Evolutionary conservation across 1,139 yeast genomes (phyloP).

Genomic region (Citeromyces hawaiiensis): DNA sequence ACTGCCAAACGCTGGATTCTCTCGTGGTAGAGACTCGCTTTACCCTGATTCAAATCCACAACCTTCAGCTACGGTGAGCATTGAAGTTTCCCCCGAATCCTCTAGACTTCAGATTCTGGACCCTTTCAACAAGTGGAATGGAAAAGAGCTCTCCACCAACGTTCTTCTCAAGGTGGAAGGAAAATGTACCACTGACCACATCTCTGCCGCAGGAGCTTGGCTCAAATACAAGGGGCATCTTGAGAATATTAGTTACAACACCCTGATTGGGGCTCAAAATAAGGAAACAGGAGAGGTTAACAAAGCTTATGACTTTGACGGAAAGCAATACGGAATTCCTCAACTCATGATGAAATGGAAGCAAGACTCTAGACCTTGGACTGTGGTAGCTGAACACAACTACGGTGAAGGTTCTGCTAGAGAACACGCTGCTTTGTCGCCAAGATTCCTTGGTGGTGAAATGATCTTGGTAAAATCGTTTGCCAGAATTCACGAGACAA

Average conservation of each 20-base stretch:
- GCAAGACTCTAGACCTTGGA: conserved; percentile 74
- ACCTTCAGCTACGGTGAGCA: conserved; percentile 55
- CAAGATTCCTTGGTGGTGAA: conserved; percentile 85
- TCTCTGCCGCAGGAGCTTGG: conserved; percentile 99
- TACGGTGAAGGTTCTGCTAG: conserved; percentile 99
- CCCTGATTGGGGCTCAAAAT: conserved; percentile 93
- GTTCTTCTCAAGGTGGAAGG: conserved; percentile 89
- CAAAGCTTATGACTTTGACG: conserved; percentile 79
- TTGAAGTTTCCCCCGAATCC: conserved; percentile 67
- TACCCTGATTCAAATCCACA: conserved; percentile 77
- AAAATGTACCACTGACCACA: conserved; percentile 96
- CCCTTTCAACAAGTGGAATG: conserved; percentile 80
- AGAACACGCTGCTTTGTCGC: conserved; percentile 96
- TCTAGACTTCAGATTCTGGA: conserved; percentile 75
- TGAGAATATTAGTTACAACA: conserved; percentile 89
- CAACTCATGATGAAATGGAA: conserved; percentile 96
- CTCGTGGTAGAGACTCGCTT: conserved; percentile 68
- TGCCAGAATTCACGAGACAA: conserved; percentile 91
- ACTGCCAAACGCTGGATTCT: conserved; percentile 70
- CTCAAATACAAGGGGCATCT: conserved; percentile 95
- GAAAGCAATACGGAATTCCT: conserved; percentile 72
- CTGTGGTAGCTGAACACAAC: conserved; percentile 92
- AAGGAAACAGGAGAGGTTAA: conserved; percentile 95
- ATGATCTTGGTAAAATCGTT: conserved; percentile 86
- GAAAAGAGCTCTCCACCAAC: conserved; percentile 63